Percentiles rank a stretch among this genome's conserved stretches.
These are phyloP conservation scores for Serendipita vermifera DNA, from an alignment of 768 basidiomycete species.

Conservation along the genomic window DNA sequence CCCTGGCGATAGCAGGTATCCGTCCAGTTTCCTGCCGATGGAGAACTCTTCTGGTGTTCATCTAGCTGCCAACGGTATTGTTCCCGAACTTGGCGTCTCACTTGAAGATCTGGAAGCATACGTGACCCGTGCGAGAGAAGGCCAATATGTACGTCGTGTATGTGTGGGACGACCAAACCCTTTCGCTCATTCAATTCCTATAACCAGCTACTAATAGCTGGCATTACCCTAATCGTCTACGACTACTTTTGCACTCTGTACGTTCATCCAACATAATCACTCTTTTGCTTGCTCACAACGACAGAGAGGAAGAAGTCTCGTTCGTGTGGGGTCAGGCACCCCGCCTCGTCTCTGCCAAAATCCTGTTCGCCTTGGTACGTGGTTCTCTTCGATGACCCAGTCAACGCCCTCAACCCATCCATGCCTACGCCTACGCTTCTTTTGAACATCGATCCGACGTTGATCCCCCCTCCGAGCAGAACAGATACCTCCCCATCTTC, in stretches of 20 bases:
- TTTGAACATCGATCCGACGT: background rate
- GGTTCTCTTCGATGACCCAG: no score
- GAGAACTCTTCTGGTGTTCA: background rate
- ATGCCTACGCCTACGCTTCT: background rate
- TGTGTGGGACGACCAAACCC: no score
- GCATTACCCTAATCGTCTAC: background rate
- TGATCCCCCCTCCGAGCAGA: background rate
- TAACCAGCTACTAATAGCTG: background rate
- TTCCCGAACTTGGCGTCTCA: background rate
- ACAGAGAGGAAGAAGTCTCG: background rate
- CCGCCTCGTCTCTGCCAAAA: background rate
- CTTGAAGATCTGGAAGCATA: background rate
- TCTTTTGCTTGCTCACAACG: background rate
- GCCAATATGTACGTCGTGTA: slow-evolving; percentile 8
- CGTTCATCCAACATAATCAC: background rate
- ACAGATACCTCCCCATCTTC: slow-evolving; percentile 5
- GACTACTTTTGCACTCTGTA: background rate
- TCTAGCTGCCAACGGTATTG: background rate
- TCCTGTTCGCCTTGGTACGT: slow-evolving; percentile 2
- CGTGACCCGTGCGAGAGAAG: background rate
- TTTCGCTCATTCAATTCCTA: background rate
- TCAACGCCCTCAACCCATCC: no score
- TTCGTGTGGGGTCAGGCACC: background rate
- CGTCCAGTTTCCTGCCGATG: background rate
- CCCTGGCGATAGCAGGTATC: background rate